Percentiles rank a stretch among this genome's conserved stretches.
phyloP scores from a whole-genome alignment of 495 filamentous ascomycete species.

The Talaromyces thailandensis region DNA sequence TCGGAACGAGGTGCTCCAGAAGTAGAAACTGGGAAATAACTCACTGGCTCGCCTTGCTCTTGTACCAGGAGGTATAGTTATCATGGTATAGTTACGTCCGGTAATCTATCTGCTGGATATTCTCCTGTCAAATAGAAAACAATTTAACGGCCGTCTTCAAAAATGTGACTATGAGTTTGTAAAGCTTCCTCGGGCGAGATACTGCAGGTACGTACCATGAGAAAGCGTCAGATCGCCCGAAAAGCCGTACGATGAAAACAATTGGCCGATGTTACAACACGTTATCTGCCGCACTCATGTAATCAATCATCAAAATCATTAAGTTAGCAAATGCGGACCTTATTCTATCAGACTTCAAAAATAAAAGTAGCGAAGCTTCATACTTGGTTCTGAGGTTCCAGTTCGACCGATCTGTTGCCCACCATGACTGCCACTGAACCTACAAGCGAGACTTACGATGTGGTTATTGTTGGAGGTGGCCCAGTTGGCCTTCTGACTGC shows the following conservation, averaged over 20 bases:
- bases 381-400: background rate
- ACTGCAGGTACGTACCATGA: too few species aligned
- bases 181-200: background rate
- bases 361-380: background rate
- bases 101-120: background rate
- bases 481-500: conserved; percentile 63
- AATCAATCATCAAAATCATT: background rate
- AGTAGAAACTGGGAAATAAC: conserved; percentile 6
- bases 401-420: background rate
- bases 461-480: conserved; percentile 68
- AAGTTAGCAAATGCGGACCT: background rate
- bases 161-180: background rate
- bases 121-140: background rate
- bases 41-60: conserved; percentile 50
- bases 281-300: background rate
- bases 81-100: background rate
- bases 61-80: conserved; percentile 22
- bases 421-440: background rate
- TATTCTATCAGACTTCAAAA: background rate
- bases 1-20: background rate
- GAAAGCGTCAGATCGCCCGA: background rate
- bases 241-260: background rate
- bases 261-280: background rate
- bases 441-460: conserved; percentile 6
- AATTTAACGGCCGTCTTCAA: background rate